These are phyloP conservation scores for Pseudogymnoascus sp. DNA, from an alignment of 2,329 filamentous ascomycete species.

Conservation along the genomic window DNA sequence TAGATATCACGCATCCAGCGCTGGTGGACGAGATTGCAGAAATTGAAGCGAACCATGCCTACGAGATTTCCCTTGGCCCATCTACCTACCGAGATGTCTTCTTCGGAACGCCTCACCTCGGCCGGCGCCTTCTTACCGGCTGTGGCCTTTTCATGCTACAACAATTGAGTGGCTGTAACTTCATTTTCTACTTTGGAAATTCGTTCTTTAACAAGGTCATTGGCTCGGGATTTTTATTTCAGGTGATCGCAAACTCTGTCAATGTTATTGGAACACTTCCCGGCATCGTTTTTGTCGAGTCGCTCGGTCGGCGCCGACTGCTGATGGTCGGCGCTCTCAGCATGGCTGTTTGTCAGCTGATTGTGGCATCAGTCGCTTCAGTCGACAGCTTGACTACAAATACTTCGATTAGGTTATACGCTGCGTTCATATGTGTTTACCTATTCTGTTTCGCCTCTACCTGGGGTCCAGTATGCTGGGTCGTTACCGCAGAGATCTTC, in stretches of 20 bases:
- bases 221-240: conserved; percentile 58
- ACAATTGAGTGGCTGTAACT: conserved; percentile 70
- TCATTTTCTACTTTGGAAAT: conserved; percentile 72
- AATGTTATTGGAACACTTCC: conserved; percentile 74
- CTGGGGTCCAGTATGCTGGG: conserved; percentile 72
- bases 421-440: conserved; percentile 61
- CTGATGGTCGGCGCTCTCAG: conserved; percentile 67
- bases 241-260: conserved; percentile 69
- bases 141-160: conserved; percentile 71
- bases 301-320: conserved; percentile 66
- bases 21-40: conserved; percentile 70
- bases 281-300: conserved; percentile 67
- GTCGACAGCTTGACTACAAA: conserved; percentile 26
- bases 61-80: conserved; percentile 59
- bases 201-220: conserved; percentile 62
- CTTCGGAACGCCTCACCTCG: conserved; percentile 55
- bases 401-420: conserved; percentile 50
- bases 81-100: conserved; percentile 56
- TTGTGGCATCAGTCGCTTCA: conserved; percentile 58
- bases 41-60: conserved; percentile 67
- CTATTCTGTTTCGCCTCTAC: conserved; percentile 75
- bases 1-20: conserved; percentile 66
- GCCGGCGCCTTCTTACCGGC: conserved; percentile 65
- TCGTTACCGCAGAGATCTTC: conserved; percentile 65
- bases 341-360: conserved; percentile 62